phyloP scores from a whole-genome alignment of 306 rosid genomes.

The Styphnolobium japonicum region DNA sequence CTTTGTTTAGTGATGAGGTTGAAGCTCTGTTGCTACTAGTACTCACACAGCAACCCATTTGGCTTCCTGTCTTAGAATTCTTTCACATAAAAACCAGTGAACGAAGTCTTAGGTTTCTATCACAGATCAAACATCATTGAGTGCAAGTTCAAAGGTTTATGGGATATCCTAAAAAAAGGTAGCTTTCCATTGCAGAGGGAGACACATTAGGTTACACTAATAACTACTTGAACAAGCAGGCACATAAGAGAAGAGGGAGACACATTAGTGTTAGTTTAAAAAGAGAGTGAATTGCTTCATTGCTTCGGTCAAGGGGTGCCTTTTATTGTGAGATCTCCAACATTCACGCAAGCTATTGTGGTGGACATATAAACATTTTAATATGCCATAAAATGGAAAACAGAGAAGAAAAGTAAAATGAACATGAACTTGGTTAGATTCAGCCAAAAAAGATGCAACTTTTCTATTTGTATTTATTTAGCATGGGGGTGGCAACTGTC shows the following conservation, averaged over 20 bases:
- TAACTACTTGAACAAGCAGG: not conserved
- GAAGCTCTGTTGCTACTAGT: constrained; percentile 20
- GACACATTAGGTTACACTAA: not conserved
- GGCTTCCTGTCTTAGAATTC: not conserved
- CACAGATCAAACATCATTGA: not conserved
- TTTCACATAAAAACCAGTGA: not conserved
- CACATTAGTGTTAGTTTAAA: not conserved
- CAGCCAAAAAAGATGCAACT: not conserved
- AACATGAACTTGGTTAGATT: not conserved
- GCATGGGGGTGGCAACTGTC: constrained; percentile 7
- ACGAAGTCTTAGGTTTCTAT: not conserved
- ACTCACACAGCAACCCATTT: constrained; percentile 78
- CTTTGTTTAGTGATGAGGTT: constrained; percentile 17
- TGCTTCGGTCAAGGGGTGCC: not conserved
- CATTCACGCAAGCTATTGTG: not conserved
- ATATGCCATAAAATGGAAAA: not conserved
- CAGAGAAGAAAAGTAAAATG: not conserved
- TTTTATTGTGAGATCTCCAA: constrained; percentile 1
- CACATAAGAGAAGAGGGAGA: not conserved
- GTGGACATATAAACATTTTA: not conserved
- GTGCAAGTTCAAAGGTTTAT: not conserved
- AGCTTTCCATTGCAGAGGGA: not conserved
- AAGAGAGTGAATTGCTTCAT: not conserved
- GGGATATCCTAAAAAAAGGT: not conserved
- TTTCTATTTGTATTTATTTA: not conserved